Evolutionary conservation across 73 alveolate species (phyloP).

Genomic region (Symbiodinium natans): DNA sequence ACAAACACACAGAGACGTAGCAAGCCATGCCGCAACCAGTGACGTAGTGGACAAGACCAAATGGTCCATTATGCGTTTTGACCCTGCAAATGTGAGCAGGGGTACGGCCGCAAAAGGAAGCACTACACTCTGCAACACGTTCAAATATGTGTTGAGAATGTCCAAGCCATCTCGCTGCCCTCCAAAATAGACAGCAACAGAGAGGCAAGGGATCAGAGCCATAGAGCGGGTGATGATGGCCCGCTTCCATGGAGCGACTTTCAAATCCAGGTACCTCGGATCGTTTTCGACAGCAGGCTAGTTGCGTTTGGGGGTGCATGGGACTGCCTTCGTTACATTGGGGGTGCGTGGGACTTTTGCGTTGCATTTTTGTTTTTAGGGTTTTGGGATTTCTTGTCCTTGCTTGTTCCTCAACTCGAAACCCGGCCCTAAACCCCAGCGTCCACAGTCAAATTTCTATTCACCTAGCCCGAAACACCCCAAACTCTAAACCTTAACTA

Average conservation of each 20-base stretch:
- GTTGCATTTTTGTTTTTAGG: neutral
- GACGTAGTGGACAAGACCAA: neutral
- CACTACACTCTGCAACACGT: slow-evolving; percentile 95
- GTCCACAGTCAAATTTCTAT: too few species aligned
- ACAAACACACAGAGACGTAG: neutral
- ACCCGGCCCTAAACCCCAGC: too few species aligned
- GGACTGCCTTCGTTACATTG: neutral
- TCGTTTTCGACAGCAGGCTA: neutral
- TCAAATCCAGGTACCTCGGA: neutral
- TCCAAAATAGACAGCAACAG: slow-evolving; percentile 50
- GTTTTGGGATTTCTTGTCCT: too few species aligned
- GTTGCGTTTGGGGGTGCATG: neutral
- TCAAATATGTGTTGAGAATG: slow-evolving; percentile 81
- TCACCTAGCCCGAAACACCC: too few species aligned
- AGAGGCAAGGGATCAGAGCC: slow-evolving; percentile 95
- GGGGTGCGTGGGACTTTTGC: neutral
- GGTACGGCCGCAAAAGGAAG: slow-evolving; percentile 96
- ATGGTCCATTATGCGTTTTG: neutral
- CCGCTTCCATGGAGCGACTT: slow-evolving; percentile 94
- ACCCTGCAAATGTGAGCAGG: slow-evolving; percentile 94
- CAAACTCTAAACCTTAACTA: too few species aligned
- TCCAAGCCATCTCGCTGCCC: slow-evolving; percentile 61
- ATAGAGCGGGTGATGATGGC: slow-evolving; percentile 95
- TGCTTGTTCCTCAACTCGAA: too few species aligned
- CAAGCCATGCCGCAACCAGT: slow-evolving; percentile 27